Conservation (phyloP, 768 basidiomycete genomes). For the Sutorius australiensis region DNA sequence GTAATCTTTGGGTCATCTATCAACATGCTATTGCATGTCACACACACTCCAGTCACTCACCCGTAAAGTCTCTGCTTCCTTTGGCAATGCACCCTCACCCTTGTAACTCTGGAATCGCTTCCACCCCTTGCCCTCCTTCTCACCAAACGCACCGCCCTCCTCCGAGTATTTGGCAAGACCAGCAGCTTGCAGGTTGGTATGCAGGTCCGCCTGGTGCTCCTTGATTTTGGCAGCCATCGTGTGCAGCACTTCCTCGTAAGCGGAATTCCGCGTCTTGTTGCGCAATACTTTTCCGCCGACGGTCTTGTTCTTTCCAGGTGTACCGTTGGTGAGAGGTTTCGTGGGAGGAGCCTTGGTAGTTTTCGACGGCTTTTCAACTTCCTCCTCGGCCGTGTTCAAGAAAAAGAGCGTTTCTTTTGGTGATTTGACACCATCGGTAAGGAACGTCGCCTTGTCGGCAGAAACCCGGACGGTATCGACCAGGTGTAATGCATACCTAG, state of each 20-base stretch:
- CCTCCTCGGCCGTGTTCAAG: slow-evolving; percentile 56
- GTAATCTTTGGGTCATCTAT: slow-evolving; percentile 55
- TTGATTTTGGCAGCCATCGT: slow-evolving; percentile 74
- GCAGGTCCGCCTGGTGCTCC: slow-evolving; percentile 85
- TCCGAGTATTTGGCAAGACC: slow-evolving; percentile 84
- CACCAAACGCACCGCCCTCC: slow-evolving; percentile 66
- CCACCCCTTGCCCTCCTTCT: slow-evolving; percentile 90
- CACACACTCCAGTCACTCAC: slow-evolving; percentile 42
- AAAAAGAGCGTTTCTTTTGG: slow-evolving; percentile 89
- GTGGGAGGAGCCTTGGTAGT: slow-evolving; percentile 49
- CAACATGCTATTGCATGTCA: slow-evolving; percentile 2
- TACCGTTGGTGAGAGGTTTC: slow-evolving; percentile 56
- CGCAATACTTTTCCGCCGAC: slow-evolving; percentile 83
- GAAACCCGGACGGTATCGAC: slow-evolving; percentile 85
- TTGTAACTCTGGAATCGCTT: slow-evolving; percentile 97
- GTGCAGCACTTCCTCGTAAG: slow-evolving; percentile 78
- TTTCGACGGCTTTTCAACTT: slow-evolving; percentile 55
- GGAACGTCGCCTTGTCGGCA: slow-evolving; percentile 55
- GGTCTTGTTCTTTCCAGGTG: slow-evolving; percentile 66
- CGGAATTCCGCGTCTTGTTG: slow-evolving; percentile 86
- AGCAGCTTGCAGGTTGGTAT: slow-evolving; percentile 67
- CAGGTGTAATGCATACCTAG: slow-evolving; percentile 82
- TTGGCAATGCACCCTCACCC: slow-evolving; percentile 85
- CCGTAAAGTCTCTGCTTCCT: slow-evolving; percentile 73
- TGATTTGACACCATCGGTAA: slow-evolving; percentile 83